Percentiles rank a stretch among this genome's conserved stretches.
phyloP scores from a whole-genome alignment of 2,329 filamentous ascomycete species.

The Incumbomyces lentus region DNA sequence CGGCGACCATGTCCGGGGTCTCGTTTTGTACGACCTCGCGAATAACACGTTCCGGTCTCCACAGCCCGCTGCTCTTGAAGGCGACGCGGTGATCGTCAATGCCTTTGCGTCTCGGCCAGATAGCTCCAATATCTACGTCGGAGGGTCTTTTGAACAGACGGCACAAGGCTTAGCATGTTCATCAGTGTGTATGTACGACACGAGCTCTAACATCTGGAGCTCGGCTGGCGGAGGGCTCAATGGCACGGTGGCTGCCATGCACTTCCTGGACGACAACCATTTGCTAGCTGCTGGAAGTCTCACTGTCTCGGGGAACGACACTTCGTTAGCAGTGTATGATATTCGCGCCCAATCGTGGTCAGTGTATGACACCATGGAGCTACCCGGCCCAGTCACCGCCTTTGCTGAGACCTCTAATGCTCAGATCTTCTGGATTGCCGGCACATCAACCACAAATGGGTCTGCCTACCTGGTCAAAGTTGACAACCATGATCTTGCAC shows the following conservation, averaged over 20 bases:
- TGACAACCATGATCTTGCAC: slow-evolving; percentile 60
- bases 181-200: slow-evolving; percentile 70
- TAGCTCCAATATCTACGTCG: slow-evolving; percentile 69
- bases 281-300: slow-evolving; percentile 72
- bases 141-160: slow-evolving; percentile 62
- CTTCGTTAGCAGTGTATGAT: slow-evolving; percentile 64
- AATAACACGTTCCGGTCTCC: slow-evolving; percentile 49
- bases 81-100: slow-evolving; percentile 61
- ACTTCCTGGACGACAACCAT: slow-evolving; percentile 63
- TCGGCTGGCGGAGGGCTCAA: slow-evolving; percentile 61
- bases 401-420: slow-evolving; percentile 64
- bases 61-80: slow-evolving; percentile 67
- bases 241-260: slow-evolving; percentile 60
- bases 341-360: slow-evolving; percentile 57
- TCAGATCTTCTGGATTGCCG: slow-evolving; percentile 72
- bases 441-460: slow-evolving; percentile 53
- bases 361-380: slow-evolving; percentile 46
- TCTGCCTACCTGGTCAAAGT: slow-evolving; percentile 74
- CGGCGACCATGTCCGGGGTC: slow-evolving; percentile 54
- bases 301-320: slow-evolving; percentile 52
- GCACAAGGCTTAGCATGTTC: slow-evolving; percentile 77
- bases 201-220: slow-evolving; percentile 63
- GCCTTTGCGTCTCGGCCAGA: slow-evolving; percentile 63
- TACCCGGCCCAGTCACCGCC: slow-evolving; percentile 72
- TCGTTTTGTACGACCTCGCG: slow-evolving; percentile 69